phyloP scores from a whole-genome alignment of 2,329 filamentous ascomycete species.

The Teratosphaeria viscida region DNA sequence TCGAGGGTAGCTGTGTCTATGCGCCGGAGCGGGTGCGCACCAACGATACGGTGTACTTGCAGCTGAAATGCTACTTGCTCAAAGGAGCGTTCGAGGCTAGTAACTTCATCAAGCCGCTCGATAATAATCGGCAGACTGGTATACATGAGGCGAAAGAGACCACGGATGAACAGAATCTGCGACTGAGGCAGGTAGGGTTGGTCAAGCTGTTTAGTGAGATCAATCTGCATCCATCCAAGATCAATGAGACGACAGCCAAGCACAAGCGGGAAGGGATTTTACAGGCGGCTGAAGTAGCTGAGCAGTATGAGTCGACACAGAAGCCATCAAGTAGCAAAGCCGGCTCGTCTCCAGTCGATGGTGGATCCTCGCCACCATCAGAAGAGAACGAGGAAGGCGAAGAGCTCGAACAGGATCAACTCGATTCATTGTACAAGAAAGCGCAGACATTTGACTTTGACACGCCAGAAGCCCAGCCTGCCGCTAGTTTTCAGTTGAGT shows the following conservation, averaged over 20 bases:
- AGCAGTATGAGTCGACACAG: constrained; percentile 54
- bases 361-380: constrained; percentile 45
- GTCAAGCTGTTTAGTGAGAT: constrained; percentile 86
- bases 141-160: constrained; percentile 82
- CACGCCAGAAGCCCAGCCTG: constrained; percentile 77
- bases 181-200: constrained; percentile 74
- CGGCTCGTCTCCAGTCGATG: constrained; percentile 26
- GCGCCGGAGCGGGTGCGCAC: constrained; percentile 75
- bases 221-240: constrained; percentile 63
- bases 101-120: constrained; percentile 50
- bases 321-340: constrained; percentile 34
- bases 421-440: constrained; percentile 88
- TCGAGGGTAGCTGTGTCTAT: constrained; percentile 82
- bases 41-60: constrained; percentile 89
- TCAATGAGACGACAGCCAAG: constrained; percentile 63
- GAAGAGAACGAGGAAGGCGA: constrained; percentile 61
- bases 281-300: constrained; percentile 77
- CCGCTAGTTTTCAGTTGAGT: constrained; percentile 68
- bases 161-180: constrained; percentile 69
- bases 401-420: constrained; percentile 88
- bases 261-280: constrained; percentile 77
- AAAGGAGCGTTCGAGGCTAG: constrained; percentile 60
- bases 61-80: constrained; percentile 69
- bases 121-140: constrained; percentile 60
- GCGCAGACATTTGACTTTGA: constrained; percentile 94